Evolutionary conservation across 345 rosid genomes (phyloP), one percentile per base, ranked within the genome.

Genomic region (Ceriops zippeliana): DNA sequence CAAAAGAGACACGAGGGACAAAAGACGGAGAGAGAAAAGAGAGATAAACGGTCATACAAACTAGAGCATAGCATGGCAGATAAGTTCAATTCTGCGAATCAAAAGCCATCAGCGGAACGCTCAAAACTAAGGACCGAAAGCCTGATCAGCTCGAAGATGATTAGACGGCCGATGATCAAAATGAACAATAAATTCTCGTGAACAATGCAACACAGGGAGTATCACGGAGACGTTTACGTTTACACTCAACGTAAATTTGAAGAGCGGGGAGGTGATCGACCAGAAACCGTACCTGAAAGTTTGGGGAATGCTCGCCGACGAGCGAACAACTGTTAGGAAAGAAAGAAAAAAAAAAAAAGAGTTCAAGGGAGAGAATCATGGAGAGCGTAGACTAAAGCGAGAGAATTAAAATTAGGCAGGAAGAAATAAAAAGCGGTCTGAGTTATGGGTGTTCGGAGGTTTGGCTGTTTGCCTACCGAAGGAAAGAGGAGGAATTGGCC

Each of bases 271-370:
- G 0, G 7, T 2, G 61, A 49, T 68, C 26, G 49, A 5, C 6
- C 6, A n/a, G 11, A 24, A 54, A 75, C 34, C 74, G 27, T 61
- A 75, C 82, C 82, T 75, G n/a, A 56, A 10, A 38, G 47, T 38
- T 11, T 38, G 15, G 0, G 34, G 58, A 51, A 49, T 53, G 52
- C 34, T 30, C 34, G 63, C 51, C 63, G 75, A 35, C 22, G 5
- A 75, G 26, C 61, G 53, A 58, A 51, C 61, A 49, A 47, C 26
- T 22, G 22, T 4, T 1, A n/a, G 20, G 0, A n/a, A 27, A 16
- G 46, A 10, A 37, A 15, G 37, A 34, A 34, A 7, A 34, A 34
- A 34, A 7, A 34, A 38, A 61, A 20, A 53, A 56, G 27, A 54
- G 21, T 22, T 52, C 35, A 16, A 26, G 24, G 27, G 56, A 58